Conservation (phyloP, 106 monocot genomes). For the Agapanthus africanus region DNA sequence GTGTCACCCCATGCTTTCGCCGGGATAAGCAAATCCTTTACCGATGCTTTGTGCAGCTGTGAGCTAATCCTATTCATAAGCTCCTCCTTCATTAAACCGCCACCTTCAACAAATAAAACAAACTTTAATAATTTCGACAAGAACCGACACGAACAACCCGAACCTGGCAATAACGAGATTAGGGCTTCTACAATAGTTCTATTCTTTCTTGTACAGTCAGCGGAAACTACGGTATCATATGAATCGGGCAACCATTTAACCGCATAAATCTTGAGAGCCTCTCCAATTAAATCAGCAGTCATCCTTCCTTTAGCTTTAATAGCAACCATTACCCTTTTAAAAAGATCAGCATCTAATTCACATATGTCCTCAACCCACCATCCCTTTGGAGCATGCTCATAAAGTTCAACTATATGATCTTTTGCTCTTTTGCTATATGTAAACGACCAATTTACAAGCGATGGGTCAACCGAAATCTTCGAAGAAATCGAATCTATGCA, state of each 20-base stretch:
- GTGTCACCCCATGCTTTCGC: conserved; percentile 8
- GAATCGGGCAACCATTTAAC: conserved; percentile 60
- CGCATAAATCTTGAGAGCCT: conserved; percentile 56
- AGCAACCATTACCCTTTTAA: conserved; percentile 57
- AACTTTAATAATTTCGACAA: conserved; percentile 63
- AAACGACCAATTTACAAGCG: conserved; percentile 66
- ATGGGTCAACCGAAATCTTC: conserved; percentile 23
- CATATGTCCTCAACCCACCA: conserved; percentile 85
- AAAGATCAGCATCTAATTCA: conserved; percentile 67
- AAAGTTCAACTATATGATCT: conserved; percentile 30
- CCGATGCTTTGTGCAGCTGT: conserved; percentile 61
- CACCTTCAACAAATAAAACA: conserved; percentile 45
- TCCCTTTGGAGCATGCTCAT: conserved; percentile 47
- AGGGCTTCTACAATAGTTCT: conserved; percentile 54
- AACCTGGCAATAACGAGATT: conserved; percentile 43
- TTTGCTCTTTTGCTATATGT: conserved; percentile 41
- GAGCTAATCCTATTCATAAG: conserved; percentile 38
- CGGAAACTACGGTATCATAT: conserved; percentile 36
- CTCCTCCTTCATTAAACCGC: conserved; percentile 41
- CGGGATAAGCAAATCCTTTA: conserved; percentile 23
- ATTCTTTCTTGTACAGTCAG: conserved; percentile 42
- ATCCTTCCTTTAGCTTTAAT: conserved; percentile 59
- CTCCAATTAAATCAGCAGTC: conserved; percentile 44
- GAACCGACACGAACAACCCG: conserved; percentile 69
- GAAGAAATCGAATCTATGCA: conserved; percentile 67